These are phyloP conservation scores for Exophiala lecanii-corni DNA, from an alignment of 2,329 filamentous ascomycete genomes.

Conservation along the genomic window DNA sequence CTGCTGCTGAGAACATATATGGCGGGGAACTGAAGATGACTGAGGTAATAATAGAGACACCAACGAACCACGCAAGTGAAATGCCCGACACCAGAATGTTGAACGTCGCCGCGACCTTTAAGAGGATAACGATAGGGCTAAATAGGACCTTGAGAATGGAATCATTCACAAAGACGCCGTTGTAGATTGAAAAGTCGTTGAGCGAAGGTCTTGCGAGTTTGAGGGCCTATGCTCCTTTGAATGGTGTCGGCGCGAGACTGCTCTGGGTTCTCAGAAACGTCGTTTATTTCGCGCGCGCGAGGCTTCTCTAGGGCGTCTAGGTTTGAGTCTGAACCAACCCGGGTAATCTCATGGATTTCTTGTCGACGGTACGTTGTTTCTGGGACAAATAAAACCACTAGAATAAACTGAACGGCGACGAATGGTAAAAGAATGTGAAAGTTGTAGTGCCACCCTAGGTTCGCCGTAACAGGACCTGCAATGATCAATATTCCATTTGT, in stretches of 20 bases:
- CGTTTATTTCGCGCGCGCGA: too few species aligned
- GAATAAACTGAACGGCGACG: slow-evolving; percentile 31
- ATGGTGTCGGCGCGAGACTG: slow-evolving; percentile 14
- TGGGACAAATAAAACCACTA: slow-evolving; percentile 42
- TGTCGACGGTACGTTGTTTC: slow-evolving; percentile 37
- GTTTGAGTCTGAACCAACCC: neutral
- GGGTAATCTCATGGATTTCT: slow-evolving; percentile 25
- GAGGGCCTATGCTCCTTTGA: slow-evolving; percentile 4
- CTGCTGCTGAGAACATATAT: slow-evolving; percentile 22
- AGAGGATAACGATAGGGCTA: slow-evolving; percentile 34
- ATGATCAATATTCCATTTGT: slow-evolving; percentile 40
- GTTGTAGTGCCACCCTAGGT: slow-evolving; percentile 29
- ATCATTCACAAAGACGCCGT: neutral
- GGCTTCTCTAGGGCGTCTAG: neutral
- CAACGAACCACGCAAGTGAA: slow-evolving; percentile 34
- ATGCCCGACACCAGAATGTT: slow-evolving; percentile 38
- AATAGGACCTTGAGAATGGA: slow-evolving; percentile 29
- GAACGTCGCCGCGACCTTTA: slow-evolving; percentile 37
- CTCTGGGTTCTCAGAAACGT: slow-evolving; percentile 25
- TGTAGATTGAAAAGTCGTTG: neutral
- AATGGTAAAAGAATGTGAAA: neutral
- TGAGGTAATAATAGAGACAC: slow-evolving; percentile 32
- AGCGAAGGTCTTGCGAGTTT: slow-evolving; percentile 26
- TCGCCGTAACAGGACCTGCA: slow-evolving; percentile 39
- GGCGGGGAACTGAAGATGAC: slow-evolving; percentile 37